Evolutionary conservation across 2,329 filamentous ascomycete species (phyloP).

Genomic region (Paracamarosporium sp.): DNA sequence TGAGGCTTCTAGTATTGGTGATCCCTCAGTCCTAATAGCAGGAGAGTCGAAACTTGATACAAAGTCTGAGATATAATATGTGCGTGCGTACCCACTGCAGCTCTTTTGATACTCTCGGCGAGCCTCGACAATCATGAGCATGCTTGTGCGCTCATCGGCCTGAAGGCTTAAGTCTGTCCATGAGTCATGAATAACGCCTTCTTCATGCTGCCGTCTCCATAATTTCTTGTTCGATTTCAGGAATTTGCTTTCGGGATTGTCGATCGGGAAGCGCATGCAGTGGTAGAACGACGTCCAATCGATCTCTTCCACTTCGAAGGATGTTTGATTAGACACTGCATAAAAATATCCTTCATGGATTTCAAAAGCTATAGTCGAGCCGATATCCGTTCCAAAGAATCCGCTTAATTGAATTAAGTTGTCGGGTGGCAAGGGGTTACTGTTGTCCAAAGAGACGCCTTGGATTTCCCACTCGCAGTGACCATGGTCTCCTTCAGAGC

Average conservation of each 20-base stretch:
- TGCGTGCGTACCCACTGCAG: constrained; percentile 64
- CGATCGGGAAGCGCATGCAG: constrained; percentile 68
- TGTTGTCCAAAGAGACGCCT: constrained; percentile 47
- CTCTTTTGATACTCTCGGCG: constrained; percentile 71
- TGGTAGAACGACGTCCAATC: constrained; percentile 75
- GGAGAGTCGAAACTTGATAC: constrained; percentile 31
- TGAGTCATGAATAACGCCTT: constrained; percentile 76
- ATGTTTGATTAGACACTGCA: constrained; percentile 70
- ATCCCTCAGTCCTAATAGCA: constrained; percentile 6
- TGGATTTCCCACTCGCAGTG: constrained; percentile 69
- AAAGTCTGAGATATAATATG: constrained; percentile 69
- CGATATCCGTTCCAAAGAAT: constrained; percentile 70
- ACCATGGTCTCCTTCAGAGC: constrained; percentile 59
- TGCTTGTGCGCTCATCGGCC: constrained; percentile 64
- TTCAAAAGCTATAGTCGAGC: constrained; percentile 74
- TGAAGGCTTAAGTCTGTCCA: constrained; percentile 73
- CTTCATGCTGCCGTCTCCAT: constrained; percentile 71
- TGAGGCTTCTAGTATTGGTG: constrained; percentile 8
- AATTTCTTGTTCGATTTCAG: constrained; percentile 58
- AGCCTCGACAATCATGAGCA: constrained; percentile 69
- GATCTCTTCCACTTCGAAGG: constrained; percentile 67
- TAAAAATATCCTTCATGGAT: constrained; percentile 72
- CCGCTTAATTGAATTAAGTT: constrained; percentile 61
- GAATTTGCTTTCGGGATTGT: constrained; percentile 48
- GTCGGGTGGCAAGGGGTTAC: constrained; percentile 51